phyloP scores from a whole-genome alignment of 768 basidiomycete species.

The Tulasnella sp. region DNA sequence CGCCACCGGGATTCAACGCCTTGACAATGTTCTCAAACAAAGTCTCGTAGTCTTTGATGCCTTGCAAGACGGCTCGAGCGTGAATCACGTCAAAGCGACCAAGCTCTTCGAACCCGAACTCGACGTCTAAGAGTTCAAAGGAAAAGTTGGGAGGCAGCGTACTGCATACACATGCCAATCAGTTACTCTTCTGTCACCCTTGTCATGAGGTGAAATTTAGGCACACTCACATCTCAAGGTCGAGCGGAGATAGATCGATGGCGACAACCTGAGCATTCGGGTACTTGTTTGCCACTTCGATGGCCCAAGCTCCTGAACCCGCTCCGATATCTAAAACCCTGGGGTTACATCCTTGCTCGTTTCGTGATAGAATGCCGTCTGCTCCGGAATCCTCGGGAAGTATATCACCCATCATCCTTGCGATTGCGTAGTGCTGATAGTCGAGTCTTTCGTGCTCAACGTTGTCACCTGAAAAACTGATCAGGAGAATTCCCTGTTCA shows the following conservation, averaged over 20 bases:
- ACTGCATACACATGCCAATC: too few species aligned
- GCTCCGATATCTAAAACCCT: conserved; percentile 9
- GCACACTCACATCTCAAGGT: background rate
- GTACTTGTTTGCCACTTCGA: background rate
- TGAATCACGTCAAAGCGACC: conserved; percentile 4
- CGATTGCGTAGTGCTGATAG: background rate
- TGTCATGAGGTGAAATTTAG: too few species aligned
- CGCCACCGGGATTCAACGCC: background rate
- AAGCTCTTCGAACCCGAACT: background rate
- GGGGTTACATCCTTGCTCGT: background rate
- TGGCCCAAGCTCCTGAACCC: conserved; percentile 4
- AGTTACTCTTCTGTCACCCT: too few species aligned
- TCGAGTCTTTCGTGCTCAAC: background rate
- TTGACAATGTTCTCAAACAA: background rate
- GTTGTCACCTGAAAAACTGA: too few species aligned
- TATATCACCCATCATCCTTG: background rate
- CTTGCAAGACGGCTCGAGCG: background rate
- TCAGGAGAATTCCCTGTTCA: too few species aligned
- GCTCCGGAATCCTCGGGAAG: background rate
- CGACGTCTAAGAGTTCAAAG: too few species aligned
- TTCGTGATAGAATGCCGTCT: background rate
- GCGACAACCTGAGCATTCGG: conserved; percentile 1
- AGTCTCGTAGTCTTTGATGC: background rate
- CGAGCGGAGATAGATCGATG: background rate
- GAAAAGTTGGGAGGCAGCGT: too few species aligned